phyloP scores from a whole-genome alignment of 352 stramenopile genomes.

The Globisporangium alternatum region DNA sequence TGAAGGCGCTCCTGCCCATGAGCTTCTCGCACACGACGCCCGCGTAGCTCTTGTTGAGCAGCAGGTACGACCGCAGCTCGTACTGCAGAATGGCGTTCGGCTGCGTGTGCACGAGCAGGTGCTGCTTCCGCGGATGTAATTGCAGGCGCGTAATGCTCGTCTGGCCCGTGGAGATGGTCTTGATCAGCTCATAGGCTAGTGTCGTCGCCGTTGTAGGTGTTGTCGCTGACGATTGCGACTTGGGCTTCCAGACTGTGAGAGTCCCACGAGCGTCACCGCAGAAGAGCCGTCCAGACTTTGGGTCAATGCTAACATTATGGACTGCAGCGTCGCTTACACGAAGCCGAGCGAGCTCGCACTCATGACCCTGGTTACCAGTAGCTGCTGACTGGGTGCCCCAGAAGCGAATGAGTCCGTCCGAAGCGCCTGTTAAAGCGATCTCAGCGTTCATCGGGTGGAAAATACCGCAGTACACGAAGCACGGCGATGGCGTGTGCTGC shows the following conservation, averaged over 20 bases:
- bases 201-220: not conserved
- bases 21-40: slow-evolving; percentile 46
- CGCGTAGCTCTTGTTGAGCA: slow-evolving; percentile 69
- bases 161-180: slow-evolving; percentile 52
- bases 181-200: slow-evolving; percentile 35
- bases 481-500: slow-evolving; percentile 51
- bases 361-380: not conserved
- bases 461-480: slow-evolving; percentile 63
- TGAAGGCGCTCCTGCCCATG: slow-evolving; percentile 52
- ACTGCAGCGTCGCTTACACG: slow-evolving; percentile 35
- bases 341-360: not conserved
- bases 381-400: slow-evolving; percentile 18
- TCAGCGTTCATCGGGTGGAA: slow-evolving; percentile 36
- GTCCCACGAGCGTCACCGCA: slow-evolving; percentile 48
- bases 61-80: slow-evolving; percentile 66
- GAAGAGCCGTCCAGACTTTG: slow-evolving; percentile 41
- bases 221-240: not conserved
- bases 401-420: slow-evolving; percentile 51
- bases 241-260: slow-evolving; percentile 45
- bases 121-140: slow-evolving; percentile 60
- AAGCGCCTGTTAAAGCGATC: slow-evolving; percentile 46
- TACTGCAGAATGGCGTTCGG: slow-evolving; percentile 65
- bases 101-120: slow-evolving; percentile 65
- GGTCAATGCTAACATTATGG: slow-evolving; percentile 53
- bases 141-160: slow-evolving; percentile 47